Base-by-base conservation (phyloP, 345 rosid genomes). In the Microcos paniculata region DNA sequence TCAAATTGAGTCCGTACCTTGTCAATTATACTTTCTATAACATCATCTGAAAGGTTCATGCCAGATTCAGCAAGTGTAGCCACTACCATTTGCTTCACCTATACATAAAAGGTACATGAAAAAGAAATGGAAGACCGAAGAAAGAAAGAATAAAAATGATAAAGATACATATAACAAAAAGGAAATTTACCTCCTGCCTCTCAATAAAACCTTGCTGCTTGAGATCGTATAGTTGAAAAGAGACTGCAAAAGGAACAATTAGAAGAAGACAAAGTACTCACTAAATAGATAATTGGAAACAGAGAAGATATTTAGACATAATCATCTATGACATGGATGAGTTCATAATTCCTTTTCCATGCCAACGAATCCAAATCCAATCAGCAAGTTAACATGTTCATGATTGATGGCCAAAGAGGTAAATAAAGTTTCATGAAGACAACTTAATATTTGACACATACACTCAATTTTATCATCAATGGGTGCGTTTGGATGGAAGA, bases 11-110 rank as follows among this genome's bases (percentile, higher is more conserved):
- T 35, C 67, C 67, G 65, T 64, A 94, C 99, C 94, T 94, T 96
- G 78, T 96, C 98, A 67, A 96, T 94, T 76, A 96, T 96, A 78
- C 92, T 91, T 84, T 96, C 98, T 48, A 96, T 94, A 76, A 96
- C 93, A 74, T 85, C 94, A 76, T 94, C 97, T 3, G 88, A 89
- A 78, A 96, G 89, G 82, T 96, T 96, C 99, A 96, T 96, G 71
- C 99, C 98, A 10, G 99, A 94, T 79, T 96, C 99, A 6, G 99
- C 98, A 72, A 94, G 98, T 0, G 99, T 96, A 74, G 99, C 99
- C 4, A 96, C 99, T 48, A 96, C 98, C 99, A 96, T 96, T 96
- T 96, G 99, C 82, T 96, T 96, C 76, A 96, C 97, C 99, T 93
- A 30, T 16, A 73, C n/a, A 76, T 14, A 33, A 10, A 46, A 77